phyloP scores from a whole-genome alignment of 768 basidiomycete species.

The Suillus fuscotomentosus region DNA sequence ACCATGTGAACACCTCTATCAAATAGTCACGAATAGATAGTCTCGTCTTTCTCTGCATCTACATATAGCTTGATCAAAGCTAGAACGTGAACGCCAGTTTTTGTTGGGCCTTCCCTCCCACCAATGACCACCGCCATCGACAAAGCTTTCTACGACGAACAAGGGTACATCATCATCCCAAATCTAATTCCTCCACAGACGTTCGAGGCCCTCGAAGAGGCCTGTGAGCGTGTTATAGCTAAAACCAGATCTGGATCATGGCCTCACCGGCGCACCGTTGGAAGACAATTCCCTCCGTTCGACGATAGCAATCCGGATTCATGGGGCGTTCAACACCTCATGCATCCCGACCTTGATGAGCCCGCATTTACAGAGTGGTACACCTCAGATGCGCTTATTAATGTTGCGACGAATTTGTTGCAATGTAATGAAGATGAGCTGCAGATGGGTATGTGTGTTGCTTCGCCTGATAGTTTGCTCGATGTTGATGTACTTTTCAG shows the following conservation, averaged over 20 bases:
- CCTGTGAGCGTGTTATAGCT: constrained; percentile 49
- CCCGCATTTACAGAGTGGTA: constrained; percentile 67
- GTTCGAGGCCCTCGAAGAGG: constrained; percentile 40
- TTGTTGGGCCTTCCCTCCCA: neutral
- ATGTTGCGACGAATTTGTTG: constrained; percentile 45
- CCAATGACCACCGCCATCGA: constrained; percentile 15
- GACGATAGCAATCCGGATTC: constrained; percentile 58
- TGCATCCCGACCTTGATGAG: constrained; percentile 73
- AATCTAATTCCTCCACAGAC: constrained; percentile 46
- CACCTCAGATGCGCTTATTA: constrained; percentile 49
- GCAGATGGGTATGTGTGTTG: constrained; percentile 62
- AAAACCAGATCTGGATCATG: constrained; percentile 61
- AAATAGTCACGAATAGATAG: neutral
- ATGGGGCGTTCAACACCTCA: constrained; percentile 81
- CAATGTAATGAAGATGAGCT: constrained; percentile 56
- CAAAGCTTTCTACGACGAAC: constrained; percentile 53
- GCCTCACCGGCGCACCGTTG: constrained; percentile 68
- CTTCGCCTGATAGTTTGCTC: neutral
- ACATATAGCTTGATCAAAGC: no score
- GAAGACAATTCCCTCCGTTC: constrained; percentile 78
- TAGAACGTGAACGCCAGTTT: neutral
- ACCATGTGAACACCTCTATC: neutral
- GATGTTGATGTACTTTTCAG: constrained; percentile 32
- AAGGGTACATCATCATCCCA: constrained; percentile 67
- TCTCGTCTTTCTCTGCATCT: neutral